Evolutionary conservation across 176 grass and related monocot species (phyloP), one percentile per base, ranked within the genome.

Genomic region (Aegilops speltoides): DNA sequence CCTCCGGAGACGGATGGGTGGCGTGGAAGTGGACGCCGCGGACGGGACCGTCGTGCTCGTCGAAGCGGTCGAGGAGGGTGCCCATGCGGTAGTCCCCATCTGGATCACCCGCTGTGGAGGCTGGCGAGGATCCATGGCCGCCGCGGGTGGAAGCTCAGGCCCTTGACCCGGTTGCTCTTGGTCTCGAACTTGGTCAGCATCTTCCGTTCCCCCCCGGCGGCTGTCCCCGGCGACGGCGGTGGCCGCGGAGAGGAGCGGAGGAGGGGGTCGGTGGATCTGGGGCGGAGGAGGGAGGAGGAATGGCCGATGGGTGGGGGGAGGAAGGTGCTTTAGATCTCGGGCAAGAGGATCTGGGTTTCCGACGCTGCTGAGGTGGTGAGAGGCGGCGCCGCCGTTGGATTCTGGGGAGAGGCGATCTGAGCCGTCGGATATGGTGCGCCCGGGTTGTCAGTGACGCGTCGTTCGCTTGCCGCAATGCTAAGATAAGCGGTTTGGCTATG

Each of bases 121-220:
- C 96, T 98, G 68, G 96, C 83, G 22, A 98, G 93, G 90, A 98
- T 96, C 96, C 96, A 98, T 82, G 96, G 96, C 76, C 96, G 87
- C 76, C 91, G 89, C 86, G 88, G 91, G 94, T 98, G 96, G 77
- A 98, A 96, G 94, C 90, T 94, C 74, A 98, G 79, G 50, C 96
- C 96, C 93, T 98, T 98, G 38, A 98, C 96, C 84, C 96, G 92
- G 87, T 94, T 98, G 87, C 96, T 98, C 93, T 98, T 98, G 59
- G 96, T 98, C 94, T 98, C 96, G 92, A 98, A 96, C 84, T 96
- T 98, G 86, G 93, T 98, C 88, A 98, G 96, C 96, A 98, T 98
- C 91, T 82, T 83, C 56, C 67, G 9, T 52, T 12, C 8, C 22
- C 45, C 64, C 45, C 45, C 45, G 15, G 1, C 31, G 37, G 11